Evolutionary conservation across 371 early-diverging fungal genomes (phyloP), one percentile per base, ranked within the genome.

Genomic region (Lichtheimia ornata): DNA sequence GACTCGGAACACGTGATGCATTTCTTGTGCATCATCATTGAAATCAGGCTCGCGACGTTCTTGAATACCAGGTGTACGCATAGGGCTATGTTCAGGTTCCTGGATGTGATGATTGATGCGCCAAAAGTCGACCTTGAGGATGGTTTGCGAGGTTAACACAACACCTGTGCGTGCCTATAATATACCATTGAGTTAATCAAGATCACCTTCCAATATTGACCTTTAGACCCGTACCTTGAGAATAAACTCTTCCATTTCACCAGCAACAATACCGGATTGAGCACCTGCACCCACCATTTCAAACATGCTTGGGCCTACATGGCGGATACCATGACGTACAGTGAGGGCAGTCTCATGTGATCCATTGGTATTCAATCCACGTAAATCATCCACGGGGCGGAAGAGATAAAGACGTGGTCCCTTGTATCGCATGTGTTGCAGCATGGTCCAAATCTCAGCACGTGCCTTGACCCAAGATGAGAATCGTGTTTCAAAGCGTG

Each of bases 91-190:
- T 6, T 59, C 53, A 24, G 56, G 43, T 18, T 64, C 65, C 12
- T 28, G 14, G 4, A 35, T 27, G 11, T 59, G 61, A 25, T 79
- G 70, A 20, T 68, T 64, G 12, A 54, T 66, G 20, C 70, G 72
- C 88, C 91, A 91, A 53, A 82, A 84, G 65, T 92, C 91, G 2
- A 87, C 80, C 61, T 91, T 91, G 35, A 92, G 76, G 42, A 92
- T 88, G 0, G 89, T 89, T 50, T 89, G 82, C 4, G 84, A 81
- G 2, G 77, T 85, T 5, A 92, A 74, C 0, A 90, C 92, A 7
- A 73, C 66, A 18, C 92, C 92, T 44, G 76, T 77, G 15, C 91
- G 71, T 25, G 83, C 74, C 85, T 86, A 60, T 43, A 40, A 7
- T 59, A 41, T 15, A 24, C 4, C 15, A n/a, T 25, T 24, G 17